These are phyloP conservation scores for Fagus sylvatica DNA, from an alignment of 306 rosid species.

Conservation along the genomic window DNA sequence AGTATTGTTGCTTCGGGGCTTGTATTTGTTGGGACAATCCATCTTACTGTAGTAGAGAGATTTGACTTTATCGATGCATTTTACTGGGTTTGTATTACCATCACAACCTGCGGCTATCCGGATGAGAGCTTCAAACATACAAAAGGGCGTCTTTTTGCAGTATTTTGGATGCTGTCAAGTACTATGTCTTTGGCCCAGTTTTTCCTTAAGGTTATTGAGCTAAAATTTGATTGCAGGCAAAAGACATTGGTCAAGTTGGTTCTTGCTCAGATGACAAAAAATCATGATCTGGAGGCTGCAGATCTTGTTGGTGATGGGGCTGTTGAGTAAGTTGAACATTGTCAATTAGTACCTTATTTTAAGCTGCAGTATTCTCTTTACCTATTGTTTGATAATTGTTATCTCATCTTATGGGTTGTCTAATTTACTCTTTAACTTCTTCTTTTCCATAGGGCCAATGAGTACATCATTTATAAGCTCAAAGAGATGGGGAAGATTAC, in stretches of 20 bases:
- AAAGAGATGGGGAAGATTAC: conserved; percentile 86
- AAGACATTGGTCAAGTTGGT: conserved; percentile 59
- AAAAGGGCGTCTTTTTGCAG: conserved; percentile 73
- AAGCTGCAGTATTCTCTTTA: background rate
- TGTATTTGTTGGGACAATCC: background rate
- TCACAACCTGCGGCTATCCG: conserved; percentile 35
- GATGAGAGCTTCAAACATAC: conserved; percentile 83
- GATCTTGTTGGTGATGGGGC: conserved; percentile 66
- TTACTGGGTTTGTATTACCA: conserved; percentile 8
- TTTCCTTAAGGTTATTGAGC: conserved; percentile 75
- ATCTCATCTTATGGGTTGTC: background rate
- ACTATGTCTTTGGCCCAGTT: conserved; percentile 73
- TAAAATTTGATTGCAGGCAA: conserved; percentile 63
- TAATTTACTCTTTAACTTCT: background rate
- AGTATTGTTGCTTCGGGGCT: background rate
- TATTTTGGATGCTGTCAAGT: conserved; percentile 76
- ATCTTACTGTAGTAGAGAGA: background rate
- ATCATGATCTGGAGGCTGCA: conserved; percentile 79
- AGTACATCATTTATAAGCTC: conserved; percentile 70
- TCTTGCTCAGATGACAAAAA: conserved; percentile 59
- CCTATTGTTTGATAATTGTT: too few relatives aligned
- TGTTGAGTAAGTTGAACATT: conserved; percentile 66
- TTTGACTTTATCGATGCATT: conserved; percentile 2
- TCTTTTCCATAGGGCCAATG: conserved; percentile 56
- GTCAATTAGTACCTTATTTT: conserved; percentile 1